Percentiles rank a stretch among this genome's conserved stretches.
phyloP scores from a whole-genome alignment of 2,329 filamentous ascomycete species.

The Pseudogymnoascus sp. region DNA sequence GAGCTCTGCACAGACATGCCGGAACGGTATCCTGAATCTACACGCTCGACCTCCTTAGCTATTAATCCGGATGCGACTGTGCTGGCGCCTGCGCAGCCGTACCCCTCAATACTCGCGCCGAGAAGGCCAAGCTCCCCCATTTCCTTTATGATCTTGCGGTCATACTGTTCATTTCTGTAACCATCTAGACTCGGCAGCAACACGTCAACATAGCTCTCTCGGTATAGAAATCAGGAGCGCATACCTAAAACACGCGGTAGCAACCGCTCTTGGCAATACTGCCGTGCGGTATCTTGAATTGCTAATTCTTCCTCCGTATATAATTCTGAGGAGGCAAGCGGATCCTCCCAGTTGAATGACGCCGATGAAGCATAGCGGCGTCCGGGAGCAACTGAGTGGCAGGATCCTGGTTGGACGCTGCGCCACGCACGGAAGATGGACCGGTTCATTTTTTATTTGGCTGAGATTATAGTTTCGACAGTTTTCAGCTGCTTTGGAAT shows the following conservation, averaged over 20 bases:
- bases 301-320: constrained; percentile 86
- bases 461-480: background rate
- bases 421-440: background rate
- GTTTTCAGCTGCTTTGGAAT: background rate
- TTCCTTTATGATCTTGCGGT: constrained; percentile 74
- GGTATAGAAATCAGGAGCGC: constrained; percentile 22
- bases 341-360: constrained; percentile 85
- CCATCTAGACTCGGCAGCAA: constrained; percentile 47
- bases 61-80: constrained; percentile 82
- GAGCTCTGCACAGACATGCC: constrained; percentile 92
- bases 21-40: constrained; percentile 84
- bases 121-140: constrained; percentile 90
- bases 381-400: background rate
- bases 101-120: constrained; percentile 76
- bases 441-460: background rate
- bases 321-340: constrained; percentile 64
- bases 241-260: constrained; percentile 76
- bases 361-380: constrained; percentile 20
- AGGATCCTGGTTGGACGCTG: background rate
- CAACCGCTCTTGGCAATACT: constrained; percentile 87
- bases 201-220: constrained; percentile 1
- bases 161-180: constrained; percentile 80
- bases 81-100: constrained; percentile 78
- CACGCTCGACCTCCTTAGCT: constrained; percentile 83
- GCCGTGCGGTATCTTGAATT: constrained; percentile 80